Conservation (phyloP, 768 basidiomycete genomes). For the Collybia nuda region DNA sequence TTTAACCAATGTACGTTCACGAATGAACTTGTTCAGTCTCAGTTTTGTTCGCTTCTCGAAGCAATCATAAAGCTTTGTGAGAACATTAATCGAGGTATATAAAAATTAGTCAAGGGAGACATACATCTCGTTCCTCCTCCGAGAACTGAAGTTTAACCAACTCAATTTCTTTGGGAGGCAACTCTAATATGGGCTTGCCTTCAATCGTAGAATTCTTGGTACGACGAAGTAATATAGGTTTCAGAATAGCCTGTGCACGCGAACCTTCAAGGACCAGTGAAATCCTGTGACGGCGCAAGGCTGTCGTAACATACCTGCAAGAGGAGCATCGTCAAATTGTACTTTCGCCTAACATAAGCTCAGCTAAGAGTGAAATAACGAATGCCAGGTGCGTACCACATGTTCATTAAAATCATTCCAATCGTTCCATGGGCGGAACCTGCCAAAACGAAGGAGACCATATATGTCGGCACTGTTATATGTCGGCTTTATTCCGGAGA, state of each 20-base stretch:
- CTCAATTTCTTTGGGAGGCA: slow-evolving; percentile 61
- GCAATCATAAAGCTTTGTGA: slow-evolving; percentile 51
- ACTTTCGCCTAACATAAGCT: slow-evolving; percentile 38
- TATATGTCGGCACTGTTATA: slow-evolving; percentile 64
- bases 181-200: slow-evolving; percentile 65
- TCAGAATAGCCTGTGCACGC: slow-evolving; percentile 67
- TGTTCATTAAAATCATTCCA: slow-evolving; percentile 66
- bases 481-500: neutral
- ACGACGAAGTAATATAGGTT: slow-evolving; percentile 66
- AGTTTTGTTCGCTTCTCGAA: slow-evolving; percentile 57
- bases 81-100: neutral
- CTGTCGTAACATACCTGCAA: slow-evolving; percentile 46
- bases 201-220: slow-evolving; percentile 69
- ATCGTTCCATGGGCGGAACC: slow-evolving; percentile 69
- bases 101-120: slow-evolving; percentile 6
- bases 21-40: slow-evolving; percentile 59
- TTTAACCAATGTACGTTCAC: slow-evolving; percentile 64
- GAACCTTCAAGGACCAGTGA: slow-evolving; percentile 30
- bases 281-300: neutral
- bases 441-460: slow-evolving; percentile 67
- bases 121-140: slow-evolving; percentile 61
- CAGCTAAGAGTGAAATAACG: neutral
- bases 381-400: slow-evolving; percentile 37
- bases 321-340: slow-evolving; percentile 54
- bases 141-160: slow-evolving; percentile 63